Base-by-base conservation (phyloP, 345 rosid species). In the Tarenaya hassleriana region DNA sequence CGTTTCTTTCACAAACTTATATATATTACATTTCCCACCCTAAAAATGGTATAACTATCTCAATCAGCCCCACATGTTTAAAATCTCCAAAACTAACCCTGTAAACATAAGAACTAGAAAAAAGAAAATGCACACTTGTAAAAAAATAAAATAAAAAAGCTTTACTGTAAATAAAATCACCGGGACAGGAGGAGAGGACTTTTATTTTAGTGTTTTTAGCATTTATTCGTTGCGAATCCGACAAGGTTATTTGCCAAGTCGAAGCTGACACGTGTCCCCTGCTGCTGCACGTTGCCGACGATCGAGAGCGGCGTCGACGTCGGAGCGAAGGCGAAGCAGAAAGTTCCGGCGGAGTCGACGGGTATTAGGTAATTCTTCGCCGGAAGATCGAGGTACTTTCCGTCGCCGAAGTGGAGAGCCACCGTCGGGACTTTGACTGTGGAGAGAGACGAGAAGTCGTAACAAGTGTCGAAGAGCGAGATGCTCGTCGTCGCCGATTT, bases 251-350 rank as follows among this genome's bases (percentile, higher is more conserved):
- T 82, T 6, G 82, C 79, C 38, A 92, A 61, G 64, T 92, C 95
- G 50, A 64, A 92, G n/a, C n/a, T n/a, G n/a, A n/a, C n/a, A n/a
- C n/a, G n/a, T n/a, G n/a, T n/a, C n/a, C n/a, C n/a, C n/a, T 88
- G 95, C 64, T 87, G 96, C 77, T 92, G 98, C 33, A 92, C 94
- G 40, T 92, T 92, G 37, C 98, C 98, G 16, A 92, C 83, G 44
- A 92, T 92, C 0, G 96, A 82, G 80, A 79, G n/a, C 47, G 90
- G 38, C 43, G 90, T 75, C 69, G 88, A 17, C 72, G 98, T 87
- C 27, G 96, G 96, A 0, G 96, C 98, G 41, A 92, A 92, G 0
- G 98, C 98, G 32, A 92, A 85, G 72, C 98, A 92, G 55, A 71
- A 92, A 1, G 94, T 85, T 1, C 96, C 96, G 0, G 64, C 20